Evolutionary conservation across 2,329 filamentous ascomycete species (phyloP), one percentile per base, ranked within the genome.

Genomic region (Drechslera avenae): DNA sequence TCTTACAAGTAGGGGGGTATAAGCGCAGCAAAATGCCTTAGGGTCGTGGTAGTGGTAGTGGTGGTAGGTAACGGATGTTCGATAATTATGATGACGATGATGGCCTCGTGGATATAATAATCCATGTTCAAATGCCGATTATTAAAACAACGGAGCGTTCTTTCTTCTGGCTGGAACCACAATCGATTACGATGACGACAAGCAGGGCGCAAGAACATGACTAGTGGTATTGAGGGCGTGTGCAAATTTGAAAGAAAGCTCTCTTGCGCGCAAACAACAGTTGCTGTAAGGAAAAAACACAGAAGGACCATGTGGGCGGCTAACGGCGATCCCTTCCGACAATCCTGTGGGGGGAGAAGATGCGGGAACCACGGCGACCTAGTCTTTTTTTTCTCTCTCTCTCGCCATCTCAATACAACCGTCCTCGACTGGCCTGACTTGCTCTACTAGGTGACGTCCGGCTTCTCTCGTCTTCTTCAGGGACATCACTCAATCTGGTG

Each of bases 401-500:
- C 26, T 28, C 26, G 8, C 12, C 26, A 28, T 28, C 26, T 28
- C 12, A 63, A 35, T 57, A 62, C 18, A 64, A 45, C 16, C 60
- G 46, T n/a, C 66, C 64, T 28, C 66, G 59, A 45, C 65, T 68
- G 5, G 67, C 60, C 47, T 73, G 69, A 37, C 72, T 75, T 7
- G 71, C 72, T 19, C 72, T 47, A 39, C 70, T 73, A 0, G 71
- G 71, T 14, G 66, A 70, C 9, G 72, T 73, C 31, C 71, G 59
- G 40, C 72, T 75, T 37, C 71, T 52, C 59, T 75, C 72, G 36
- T 75, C 72, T 48, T 75, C 72, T 52, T 73, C 71, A 16, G 71
- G 64, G n/a, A 75, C 72, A 50, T 75, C 72, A 51, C 72, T 75
- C 54, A 75, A 47, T 32, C 72, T 54, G 2, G 72, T 75, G 0